Evolutionary conservation across 371 early-diverging fungal genomes (phyloP).

Genomic region (Spiromyces aspiralis): DNA sequence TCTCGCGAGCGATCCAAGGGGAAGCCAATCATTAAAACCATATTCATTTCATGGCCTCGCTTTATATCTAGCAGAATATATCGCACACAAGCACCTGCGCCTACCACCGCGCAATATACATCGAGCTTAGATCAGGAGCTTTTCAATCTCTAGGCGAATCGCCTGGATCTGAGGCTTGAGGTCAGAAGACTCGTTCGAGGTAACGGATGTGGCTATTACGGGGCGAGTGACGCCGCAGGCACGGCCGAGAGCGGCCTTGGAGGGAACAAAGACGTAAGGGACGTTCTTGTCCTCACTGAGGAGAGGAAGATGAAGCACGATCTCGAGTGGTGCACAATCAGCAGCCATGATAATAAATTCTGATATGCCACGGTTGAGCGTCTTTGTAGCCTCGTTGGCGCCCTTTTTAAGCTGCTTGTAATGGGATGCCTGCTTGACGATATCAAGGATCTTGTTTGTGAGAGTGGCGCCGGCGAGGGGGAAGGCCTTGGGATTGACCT

Average conservation of each 20-base stretch:
- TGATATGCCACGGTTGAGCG: constrained; percentile 97
- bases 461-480: constrained; percentile 86
- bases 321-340: constrained; percentile 95
- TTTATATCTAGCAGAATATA: not conserved
- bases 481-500: constrained; percentile 45
- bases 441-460: constrained; percentile 84
- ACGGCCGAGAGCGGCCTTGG: constrained; percentile 94
- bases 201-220: constrained; percentile 86
- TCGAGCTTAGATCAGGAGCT: constrained; percentile 21
- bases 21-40: not conserved
- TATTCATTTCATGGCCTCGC: not conserved
- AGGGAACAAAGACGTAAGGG: constrained; percentile 94
- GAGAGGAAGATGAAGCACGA: constrained; percentile 91
- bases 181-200: constrained; percentile 93
- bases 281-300: constrained; percentile 99
- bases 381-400: constrained; percentile 99
- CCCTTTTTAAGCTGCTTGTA: constrained; percentile 99
- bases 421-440: constrained; percentile 94
- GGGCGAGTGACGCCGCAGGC: constrained; percentile 95
- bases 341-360: constrained; percentile 98
- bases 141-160: constrained; percentile 84
- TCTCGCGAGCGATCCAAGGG: too few species aligned
- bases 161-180: constrained; percentile 79
- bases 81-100: not conserved
- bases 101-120: not conserved